Base-by-base conservation (phyloP, 169 alveolate species). In the Eimeria necatrix region DNA sequence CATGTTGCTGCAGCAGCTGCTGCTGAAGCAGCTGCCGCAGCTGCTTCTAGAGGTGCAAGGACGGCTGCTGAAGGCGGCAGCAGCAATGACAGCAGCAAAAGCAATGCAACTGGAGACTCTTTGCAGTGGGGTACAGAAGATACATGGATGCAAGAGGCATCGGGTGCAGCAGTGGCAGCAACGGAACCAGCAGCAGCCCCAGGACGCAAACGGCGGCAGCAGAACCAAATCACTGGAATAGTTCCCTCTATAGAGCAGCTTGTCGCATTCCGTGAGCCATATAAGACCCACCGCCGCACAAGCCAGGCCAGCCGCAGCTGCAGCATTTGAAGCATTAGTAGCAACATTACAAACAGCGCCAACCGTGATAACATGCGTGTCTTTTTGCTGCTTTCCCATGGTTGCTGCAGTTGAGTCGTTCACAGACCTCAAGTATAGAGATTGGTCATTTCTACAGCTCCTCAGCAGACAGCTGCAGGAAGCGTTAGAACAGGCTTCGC, bases 381-480 rank as follows among this genome's bases (percentile, higher is more conserved):
- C 61, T 18, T 4, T 51, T 22, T 81, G 90, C 88, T 73, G 87
- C 22, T 48, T 10, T 22, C 0, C 53, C 10, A 8, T 73, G 6
- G 84, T 51, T 73, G 84, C 68, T 85, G 68, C 89, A 90, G 94
- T 49, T n/a, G 48, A 53, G 49, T 91, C 74, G 26, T 91, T 56
- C 24, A 56, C 95, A 14, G 81, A 32, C 41, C 84, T 78, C 32
- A 91, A 91, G 92, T 91, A 48, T 59, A 87, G 26, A n/a, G 95
- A 91, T 73, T 60, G 64, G 53, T 22, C 86, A 56, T 91, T 71
- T 24, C 53, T 91, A 32, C 85, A 59, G 73, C 12, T 80, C 86
- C 89, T 76, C 61, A 20, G 92, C 61, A n/a, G 41, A 51, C 95
- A 80, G 86, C 71, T 91, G 95, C 91, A 74, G 49, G 59, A 76